Conservation (phyloP, 306 rosid species). For the Dryas octopetala region DNA sequence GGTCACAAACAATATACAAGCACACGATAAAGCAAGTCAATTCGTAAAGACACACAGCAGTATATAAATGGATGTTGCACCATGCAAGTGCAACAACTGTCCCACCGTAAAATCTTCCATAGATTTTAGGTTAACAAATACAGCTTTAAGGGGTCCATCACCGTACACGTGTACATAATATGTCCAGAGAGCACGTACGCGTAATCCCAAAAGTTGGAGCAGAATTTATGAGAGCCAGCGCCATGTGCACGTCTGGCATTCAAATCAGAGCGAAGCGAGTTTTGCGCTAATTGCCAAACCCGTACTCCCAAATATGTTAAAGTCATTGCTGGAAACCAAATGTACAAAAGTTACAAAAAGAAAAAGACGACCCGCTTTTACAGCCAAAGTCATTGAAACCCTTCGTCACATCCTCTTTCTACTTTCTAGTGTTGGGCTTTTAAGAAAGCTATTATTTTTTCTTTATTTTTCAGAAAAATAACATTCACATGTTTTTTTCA, state of each 20-base stretch:
- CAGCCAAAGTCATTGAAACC: neutral
- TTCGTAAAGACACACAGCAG: no score
- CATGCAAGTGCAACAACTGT: no score
- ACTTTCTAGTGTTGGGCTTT: neutral
- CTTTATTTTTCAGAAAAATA: no score
- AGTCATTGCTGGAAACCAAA: constrained; percentile 9
- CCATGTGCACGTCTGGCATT: constrained; percentile 50
- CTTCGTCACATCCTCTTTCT: neutral
- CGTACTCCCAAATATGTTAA: constrained; percentile 19
- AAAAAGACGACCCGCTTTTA: constrained; percentile 19
- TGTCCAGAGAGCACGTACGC: constrained; percentile 28
- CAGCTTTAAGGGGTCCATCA: constrained; percentile 13
- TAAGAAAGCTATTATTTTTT: no score
- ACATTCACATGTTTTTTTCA: no score
- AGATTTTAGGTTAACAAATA: no score
- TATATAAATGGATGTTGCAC: no score
- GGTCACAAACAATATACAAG: no score
- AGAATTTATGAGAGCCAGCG: constrained; percentile 9
- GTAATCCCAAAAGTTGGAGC: constrained; percentile 31
- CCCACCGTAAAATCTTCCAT: no score
- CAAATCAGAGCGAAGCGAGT: constrained; percentile 20
- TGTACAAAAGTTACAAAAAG: neutral
- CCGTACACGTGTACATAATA: constrained; percentile 52
- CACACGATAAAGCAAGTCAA: no score
- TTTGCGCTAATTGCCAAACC: constrained; percentile 20